Base-by-base conservation (phyloP, 306 rosid genomes). In the Ceratonia siliqua region DNA sequence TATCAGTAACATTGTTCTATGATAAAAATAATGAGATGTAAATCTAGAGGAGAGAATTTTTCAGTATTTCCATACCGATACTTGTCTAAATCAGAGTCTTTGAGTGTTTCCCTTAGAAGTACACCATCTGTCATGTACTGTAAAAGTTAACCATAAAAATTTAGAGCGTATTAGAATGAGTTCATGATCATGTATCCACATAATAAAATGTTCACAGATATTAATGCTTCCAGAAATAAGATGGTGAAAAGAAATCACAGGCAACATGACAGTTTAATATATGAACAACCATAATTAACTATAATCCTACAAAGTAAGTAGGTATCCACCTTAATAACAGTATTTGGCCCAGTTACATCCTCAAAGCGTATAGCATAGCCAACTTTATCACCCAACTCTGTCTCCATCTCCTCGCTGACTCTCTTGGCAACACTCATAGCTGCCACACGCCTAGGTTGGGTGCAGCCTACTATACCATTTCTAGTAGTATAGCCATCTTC, bases 401-500 rank as follows among this genome's bases (percentile, higher is more conserved):
- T 90, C 61, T 91, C 98, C 98, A 94, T 94, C 90, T 94, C 98
- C 78, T 94, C 98, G 3, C 97, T 91, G 24, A 94, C 98, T 90
- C 98, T 94, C 87, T 94, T 94, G 62, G 98, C 98, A 62, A 94
- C 98, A 85, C 98, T 94, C 98, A 94, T 94, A 74, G 98, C 98
- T 35, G 98, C 98, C 77, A 94, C 98, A 85, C 98, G 98, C 83
- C 98, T 91, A 32, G 98, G 98, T 83, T 94, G 98, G 78, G 98
- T 94, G 83, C 98, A 94, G 48, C 98, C 98, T 68, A 94, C 85
- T 59, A 94, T 77, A 32, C 97, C 96, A 71, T 80, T 79, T 28
- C 62, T 62, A 43, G 98, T 91, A 68, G 98, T 91, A 68, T 91
- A 94, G 73, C 97, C 97, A 82, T 91, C 98, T 78, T 94, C 98